These are phyloP conservation scores for Urtica urens DNA, from an alignment of 306 rosid genomes.

Conservation along the genomic window DNA sequence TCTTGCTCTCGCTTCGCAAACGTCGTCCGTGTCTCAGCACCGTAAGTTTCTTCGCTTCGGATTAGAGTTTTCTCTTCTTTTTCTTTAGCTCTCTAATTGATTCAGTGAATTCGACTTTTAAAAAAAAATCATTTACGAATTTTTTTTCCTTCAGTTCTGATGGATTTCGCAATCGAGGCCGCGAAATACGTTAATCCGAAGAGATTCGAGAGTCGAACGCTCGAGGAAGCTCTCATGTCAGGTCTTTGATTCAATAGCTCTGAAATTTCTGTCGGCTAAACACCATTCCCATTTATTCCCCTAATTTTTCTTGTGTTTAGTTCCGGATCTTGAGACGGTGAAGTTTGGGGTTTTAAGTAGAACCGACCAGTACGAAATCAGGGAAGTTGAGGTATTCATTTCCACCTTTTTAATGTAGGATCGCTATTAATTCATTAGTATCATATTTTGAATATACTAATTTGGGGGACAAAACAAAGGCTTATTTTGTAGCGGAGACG, in stretches of 20 bases:
- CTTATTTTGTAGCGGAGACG: conserved; percentile 79
- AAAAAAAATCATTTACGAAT: no score
- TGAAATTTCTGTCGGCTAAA: no score
- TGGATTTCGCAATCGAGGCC: conserved; percentile 50
- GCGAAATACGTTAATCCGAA: conserved; percentile 69
- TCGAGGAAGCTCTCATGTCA: conserved; percentile 88
- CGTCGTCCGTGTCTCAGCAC: conserved; percentile 56
- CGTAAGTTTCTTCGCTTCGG: conserved; percentile 55
- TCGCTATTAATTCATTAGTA: background rate
- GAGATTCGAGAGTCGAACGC: conserved; percentile 57
- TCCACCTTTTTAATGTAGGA: background rate
- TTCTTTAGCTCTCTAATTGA: conserved; percentile 5
- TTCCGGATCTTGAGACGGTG: conserved; percentile 81
- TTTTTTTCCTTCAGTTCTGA: conserved; percentile 31
- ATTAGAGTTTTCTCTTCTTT: background rate
- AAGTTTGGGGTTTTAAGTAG: conserved; percentile 57
- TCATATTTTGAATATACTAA: no score
- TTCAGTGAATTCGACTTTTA: background rate
- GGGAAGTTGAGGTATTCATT: conserved; percentile 72
- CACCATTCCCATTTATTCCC: no score
- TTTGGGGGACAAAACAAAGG: conserved; percentile 48
- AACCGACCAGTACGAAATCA: conserved; percentile 61
- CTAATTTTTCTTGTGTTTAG: conserved; percentile 28
- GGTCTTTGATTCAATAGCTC: conserved; percentile 17
- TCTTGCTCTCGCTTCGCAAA: conserved; percentile 69